These are phyloP conservation scores for Tetrapyrgos nigripes DNA, from an alignment of 1,284 basidiomycete genomes.

Conservation along the genomic window DNA sequence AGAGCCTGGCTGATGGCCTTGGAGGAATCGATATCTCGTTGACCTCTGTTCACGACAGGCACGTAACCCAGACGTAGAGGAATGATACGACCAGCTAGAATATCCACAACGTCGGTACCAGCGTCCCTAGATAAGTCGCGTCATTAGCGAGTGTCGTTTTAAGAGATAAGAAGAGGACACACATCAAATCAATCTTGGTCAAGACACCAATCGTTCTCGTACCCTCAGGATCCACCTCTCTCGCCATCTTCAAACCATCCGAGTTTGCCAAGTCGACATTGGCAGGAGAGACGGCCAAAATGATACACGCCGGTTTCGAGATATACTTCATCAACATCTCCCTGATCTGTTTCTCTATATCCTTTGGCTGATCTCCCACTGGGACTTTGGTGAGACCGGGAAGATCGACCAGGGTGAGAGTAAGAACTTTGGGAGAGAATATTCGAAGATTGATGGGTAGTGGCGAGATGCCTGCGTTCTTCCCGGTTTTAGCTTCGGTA, in stretches of 20 bases:
- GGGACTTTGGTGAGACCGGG: constrained; percentile 97
- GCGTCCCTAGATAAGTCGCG: constrained; percentile 81
- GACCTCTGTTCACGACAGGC: constrained; percentile 97
- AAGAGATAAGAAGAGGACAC: constrained; percentile 30
- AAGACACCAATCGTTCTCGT: constrained; percentile 96
- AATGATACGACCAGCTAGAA: constrained; percentile 95
- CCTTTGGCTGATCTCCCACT: constrained; percentile 96
- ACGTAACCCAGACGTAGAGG: constrained; percentile 96
- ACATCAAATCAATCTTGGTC: constrained; percentile 98
- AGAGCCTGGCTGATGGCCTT: constrained; percentile 88
- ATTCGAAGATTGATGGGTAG: constrained; percentile 97
- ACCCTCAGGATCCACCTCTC: constrained; percentile 97
- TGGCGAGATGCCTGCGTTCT: constrained; percentile 96
- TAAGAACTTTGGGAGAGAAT: constrained; percentile 96
- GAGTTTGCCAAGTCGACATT: constrained; percentile 99
- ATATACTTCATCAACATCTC: constrained; percentile 98
- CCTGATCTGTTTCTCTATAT: constrained; percentile 97
- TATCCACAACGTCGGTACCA: constrained; percentile 98
- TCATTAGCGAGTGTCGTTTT: constrained; percentile 6
- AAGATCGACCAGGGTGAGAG: constrained; percentile 95
- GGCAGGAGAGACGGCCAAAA: constrained; percentile 95
- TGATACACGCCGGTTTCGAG: constrained; percentile 87
- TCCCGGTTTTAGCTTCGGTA: constrained; percentile 97
- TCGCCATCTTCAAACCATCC: constrained; percentile 94
- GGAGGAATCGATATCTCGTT: constrained; percentile 92